Evolutionary conservation across 1,284 basidiomycete species (phyloP), one percentile per base, ranked within the genome.

Genomic region (Tylopilus sp.): DNA sequence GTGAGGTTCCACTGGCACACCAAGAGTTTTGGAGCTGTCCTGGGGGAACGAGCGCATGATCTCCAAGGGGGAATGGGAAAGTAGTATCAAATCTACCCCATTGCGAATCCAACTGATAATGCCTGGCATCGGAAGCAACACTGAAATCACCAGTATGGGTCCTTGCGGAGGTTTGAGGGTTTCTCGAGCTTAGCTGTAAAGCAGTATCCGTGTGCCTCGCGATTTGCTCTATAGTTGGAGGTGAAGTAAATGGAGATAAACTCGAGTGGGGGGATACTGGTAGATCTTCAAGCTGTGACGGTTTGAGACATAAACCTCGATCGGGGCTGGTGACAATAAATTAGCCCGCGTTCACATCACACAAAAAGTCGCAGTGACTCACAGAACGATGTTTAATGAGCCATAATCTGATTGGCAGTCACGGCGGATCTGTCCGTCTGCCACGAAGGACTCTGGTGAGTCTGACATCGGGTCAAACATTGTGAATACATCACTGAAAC

Each of bases 281-380:
- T 29, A 38, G 15, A 26, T 19, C 41, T 38, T 59, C 51, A 6
- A 29, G 29, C 29, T 36, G 9, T 8, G 38, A 18, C 16, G 49
- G 58, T 47, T 61, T 38, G n/a, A 5, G 16, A 41, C 29, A 57
- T 4, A 33, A 16, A 26, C 29, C 29, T 29, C 29, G 29, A 29
- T 29, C 29, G 29, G 39, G 51, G 44, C 70, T 71, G 49, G 4
- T 26, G 32, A 32, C 32, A 12, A 49, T 8, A 13, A 2, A n/a
- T 72, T 49, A 74, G 51, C 16, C 36, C 38, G 26, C 39, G 41
- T 56, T 58, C 18, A 2, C 19, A 4, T 6, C 33, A 33, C 24
- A 33, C 5, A 29, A 38, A 59, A 7, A 33, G 0, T 24, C 38
- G 22, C 10, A 61, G 29, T 29, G 29, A 29, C 72, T 0, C 15